Evolutionary conservation across 768 basidiomycete genomes (phyloP), one percentile per base, ranked within the genome.

Genomic region (Lyophyllum atratum): DNA sequence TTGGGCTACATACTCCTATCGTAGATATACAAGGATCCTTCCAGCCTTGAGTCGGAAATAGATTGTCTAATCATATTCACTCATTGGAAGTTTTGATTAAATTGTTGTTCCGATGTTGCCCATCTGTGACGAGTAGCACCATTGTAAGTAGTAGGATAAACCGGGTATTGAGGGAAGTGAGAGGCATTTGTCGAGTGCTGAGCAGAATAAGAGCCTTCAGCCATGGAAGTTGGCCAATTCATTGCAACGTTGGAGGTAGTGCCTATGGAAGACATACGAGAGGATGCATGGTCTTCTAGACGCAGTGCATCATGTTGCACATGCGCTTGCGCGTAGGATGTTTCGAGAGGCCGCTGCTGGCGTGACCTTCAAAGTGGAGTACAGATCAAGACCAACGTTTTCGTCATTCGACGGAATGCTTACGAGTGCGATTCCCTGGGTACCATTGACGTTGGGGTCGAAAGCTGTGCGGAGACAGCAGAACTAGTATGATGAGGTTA

Each of bases 401-500:
- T 47, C 28, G 19, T 31, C 31, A 25, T 10, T 6, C 15, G 24
- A 40, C 22, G 17, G 33, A 52, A 15, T 19, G 56, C 64, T 57
- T 26, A 65, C 64, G 56, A 62, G 48, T 60, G 54, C 22, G 58
- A 60, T 42, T 55, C 55, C 21, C 59, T 55, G 17, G 59, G 56
- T 12, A 52, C 58, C 52, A 56, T 51, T 19, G 58, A 29, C 48
- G 44, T 62, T 29, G 60, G 56, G 34, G 46, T 34, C 7, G 69
- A 60, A 22, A 83, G 54, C 48, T 83, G 76, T 2, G 82, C 74
- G 51, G 84, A 82, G 21, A 87, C 81, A 33, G 84, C 77, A 50
- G 82, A 77, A 62, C 85, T 85, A 61, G 1, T 6, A 28, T 47
- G 15, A 10, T 47, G 17, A 8, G 19, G 17, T 12, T 29, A 31